Evolutionary conservation across 305 asterid genomes (phyloP).

Genomic region (Fraxinus latifolia): DNA sequence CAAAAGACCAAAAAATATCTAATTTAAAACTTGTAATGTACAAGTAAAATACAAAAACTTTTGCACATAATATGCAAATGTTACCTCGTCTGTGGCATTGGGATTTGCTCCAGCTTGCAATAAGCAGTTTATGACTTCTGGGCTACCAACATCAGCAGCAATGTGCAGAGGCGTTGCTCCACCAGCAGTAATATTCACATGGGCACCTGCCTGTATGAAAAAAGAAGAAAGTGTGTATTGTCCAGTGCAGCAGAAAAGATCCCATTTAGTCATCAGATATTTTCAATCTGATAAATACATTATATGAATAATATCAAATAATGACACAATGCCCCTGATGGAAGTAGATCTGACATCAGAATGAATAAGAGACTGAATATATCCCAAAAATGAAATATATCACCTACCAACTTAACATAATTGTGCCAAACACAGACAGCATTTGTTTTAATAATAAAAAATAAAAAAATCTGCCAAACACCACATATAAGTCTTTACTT

Average conservation of each 20-base stretch:
- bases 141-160: slow-evolving; percentile 82
- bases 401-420: neutral
- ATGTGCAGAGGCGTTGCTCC: slow-evolving; percentile 94
- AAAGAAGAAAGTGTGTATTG: slow-evolving; percentile 12
- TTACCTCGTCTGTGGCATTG: slow-evolving; percentile 78
- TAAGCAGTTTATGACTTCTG: slow-evolving; percentile 68
- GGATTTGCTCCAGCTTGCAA: slow-evolving; percentile 92
- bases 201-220: slow-evolving; percentile 72
- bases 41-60: slow-evolving; percentile 3
- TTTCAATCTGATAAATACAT: neutral
- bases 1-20: neutral
- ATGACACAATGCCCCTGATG: neutral
- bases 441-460: neutral
- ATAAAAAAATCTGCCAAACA: neutral
- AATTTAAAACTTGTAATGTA: neutral
- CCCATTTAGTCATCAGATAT: neutral
- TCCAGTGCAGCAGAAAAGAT: neutral
- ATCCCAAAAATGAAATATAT: neutral
- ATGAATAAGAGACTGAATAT: neutral
- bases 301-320: neutral
- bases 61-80: neutral
- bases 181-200: slow-evolving; percentile 71
- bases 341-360: neutral
- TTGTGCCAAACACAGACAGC: neutral
- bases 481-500: neutral